Base-by-base conservation (phyloP, 768 basidiomycete species). In the Mycena amicta region DNA sequence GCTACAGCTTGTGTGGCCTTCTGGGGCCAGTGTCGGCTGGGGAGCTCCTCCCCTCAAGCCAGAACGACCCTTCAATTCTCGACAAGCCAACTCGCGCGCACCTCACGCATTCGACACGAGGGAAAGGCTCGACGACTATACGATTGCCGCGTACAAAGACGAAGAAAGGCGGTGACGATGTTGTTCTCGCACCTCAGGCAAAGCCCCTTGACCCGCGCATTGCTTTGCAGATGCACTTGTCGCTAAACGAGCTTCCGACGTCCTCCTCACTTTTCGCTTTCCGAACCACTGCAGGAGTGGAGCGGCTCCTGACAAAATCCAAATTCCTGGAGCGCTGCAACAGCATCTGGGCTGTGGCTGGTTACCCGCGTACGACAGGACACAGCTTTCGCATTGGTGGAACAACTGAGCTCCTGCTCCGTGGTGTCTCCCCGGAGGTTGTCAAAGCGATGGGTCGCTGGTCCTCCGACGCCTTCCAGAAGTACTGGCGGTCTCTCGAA, bases 11-110 rank as follows among this genome's bases (percentile, higher is more conserved):
- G 57, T n/a, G 49, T 55, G 4, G 66, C 72, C 22, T 72, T 74
- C 56, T 75, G 72, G 70, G 68, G 66, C 1, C 73, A 74, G 52
- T 62, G 66, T 27, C 66, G 71, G 2, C 55, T 75, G 75, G 75
- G 0, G 73, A 76, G 50, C 46, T 76, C 0, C 61, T 73, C 16
- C 63, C 66, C 2, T 13, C 33, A 18, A 46, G 55, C n/a, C 13
- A 12, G 31, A 51, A 31, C 23, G 45, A 15, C 29, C 25, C 29
- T 57, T 40, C 59, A 28, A 56, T 25, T 23, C 61, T 16, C 22
- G 33, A 8, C 28, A 37, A 18, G 52, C 56, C 30, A 62, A 65
- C 8, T 40, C 62, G 5, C 39, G 74, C 57, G 0, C 22, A 76
- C 3, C 68, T 31, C 43, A 57, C 15, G 18, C 22, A 28, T n/a